Base-by-base conservation (phyloP, 345 rosid species). In the Luvunga scandens region DNA sequence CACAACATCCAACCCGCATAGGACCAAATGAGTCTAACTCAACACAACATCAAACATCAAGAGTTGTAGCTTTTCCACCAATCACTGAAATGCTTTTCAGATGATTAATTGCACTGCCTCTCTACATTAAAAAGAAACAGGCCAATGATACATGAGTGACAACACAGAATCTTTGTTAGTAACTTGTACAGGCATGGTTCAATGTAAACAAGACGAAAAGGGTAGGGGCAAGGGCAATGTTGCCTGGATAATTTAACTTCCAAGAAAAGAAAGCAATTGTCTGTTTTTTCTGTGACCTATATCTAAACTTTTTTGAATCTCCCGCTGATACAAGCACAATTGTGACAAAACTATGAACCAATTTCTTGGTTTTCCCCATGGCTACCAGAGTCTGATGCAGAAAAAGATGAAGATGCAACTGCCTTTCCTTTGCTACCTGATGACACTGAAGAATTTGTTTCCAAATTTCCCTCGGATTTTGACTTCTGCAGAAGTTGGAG, bases 361-460 rank as follows among this genome's bases (percentile, higher is more conserved):
- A 19, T 56, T 57, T 79, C 81, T 71, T 65, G 76, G 42, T n/a
- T 78, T 64, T 78, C 74, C 28, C 53, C 81, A 0, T 67, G 66
- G 39, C 1, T 18, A 28, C 76, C 59, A 33, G 36, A 36, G 8
- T 80, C 83, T 0, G 78, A 78, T 38, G 69, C 74, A 22, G 66
- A 48, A 28, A 83, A 45, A 12, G 77, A 16, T 14, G 80, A 72
- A 31, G 86, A 71, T 21, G 71, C 78, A 34, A 83, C 78, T 31
- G 70, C 45, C 81, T 89, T 87, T 48, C 91, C 91, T 75, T 87
- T 83, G 80, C 30, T 21, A 45, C 87, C 88, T 25, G 79, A 70
- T 42, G 88, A 73, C 16, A 70, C 18, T 5, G 83, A 2, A 5
- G 68, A 25, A 50, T 36, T 77, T 34, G 18, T 18, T 31, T 36